Evolutionary conservation across 441 rosid genomes (phyloP).

Genomic region (Pelargonium fulgidum): DNA sequence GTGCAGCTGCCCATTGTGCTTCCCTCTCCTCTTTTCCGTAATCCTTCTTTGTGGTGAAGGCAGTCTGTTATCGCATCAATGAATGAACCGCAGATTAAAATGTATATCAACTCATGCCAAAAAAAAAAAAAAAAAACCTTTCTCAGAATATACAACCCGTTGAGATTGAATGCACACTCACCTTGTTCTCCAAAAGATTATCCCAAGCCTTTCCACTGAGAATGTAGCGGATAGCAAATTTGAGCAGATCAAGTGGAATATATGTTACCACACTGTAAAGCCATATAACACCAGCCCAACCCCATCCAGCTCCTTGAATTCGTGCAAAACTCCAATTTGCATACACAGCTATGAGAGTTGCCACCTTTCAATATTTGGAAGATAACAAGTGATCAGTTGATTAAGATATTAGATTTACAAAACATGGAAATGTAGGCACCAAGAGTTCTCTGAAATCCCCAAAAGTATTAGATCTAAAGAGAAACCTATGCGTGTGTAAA

Average conservation of each 20-base stretch:
- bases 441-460: no score
- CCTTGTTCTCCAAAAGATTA: constrained; percentile 80
- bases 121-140: no score
- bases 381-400: not conserved
- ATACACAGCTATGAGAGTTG: constrained; percentile 69
- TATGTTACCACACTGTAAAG: constrained; percentile 56
- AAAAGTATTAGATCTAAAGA: no score
- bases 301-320: constrained; percentile 74
- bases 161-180: constrained; percentile 4
- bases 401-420: no score
- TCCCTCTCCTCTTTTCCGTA: constrained; percentile 91
- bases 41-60: constrained; percentile 89
- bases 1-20: constrained; percentile 92
- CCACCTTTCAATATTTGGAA: constrained; percentile 37
- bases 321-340: constrained; percentile 76
- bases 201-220: constrained; percentile 87
- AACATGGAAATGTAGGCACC: not conserved
- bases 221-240: constrained; percentile 57
- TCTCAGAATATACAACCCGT: no score
- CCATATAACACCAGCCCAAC: constrained; percentile 93
- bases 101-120: no score
- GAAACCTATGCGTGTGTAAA: no score
- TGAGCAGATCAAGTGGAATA: constrained; percentile 71
- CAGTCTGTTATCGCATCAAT: constrained; percentile 41
- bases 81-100: no score